These are phyloP conservation scores for Arachnomyces sp. DNA, from an alignment of 2,329 filamentous ascomycete genomes.

Conservation along the genomic window DNA sequence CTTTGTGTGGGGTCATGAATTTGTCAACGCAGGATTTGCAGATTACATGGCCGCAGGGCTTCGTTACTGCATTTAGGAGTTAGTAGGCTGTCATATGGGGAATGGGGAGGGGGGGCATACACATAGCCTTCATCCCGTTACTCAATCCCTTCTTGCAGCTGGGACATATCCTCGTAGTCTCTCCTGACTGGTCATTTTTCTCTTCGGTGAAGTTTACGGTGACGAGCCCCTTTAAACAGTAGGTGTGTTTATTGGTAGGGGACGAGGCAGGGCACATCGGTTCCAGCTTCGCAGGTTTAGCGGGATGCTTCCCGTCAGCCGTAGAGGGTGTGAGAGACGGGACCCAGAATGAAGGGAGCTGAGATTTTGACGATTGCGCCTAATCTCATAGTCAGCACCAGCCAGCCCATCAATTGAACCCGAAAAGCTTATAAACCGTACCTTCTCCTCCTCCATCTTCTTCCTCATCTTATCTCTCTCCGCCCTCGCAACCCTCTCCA, in stretches of 20 bases:
- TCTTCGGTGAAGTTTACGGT: conserved; percentile 70
- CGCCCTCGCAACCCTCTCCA: conserved; percentile 59
- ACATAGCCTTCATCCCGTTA: conserved; percentile 72
- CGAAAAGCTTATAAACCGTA: conserved; percentile 20
- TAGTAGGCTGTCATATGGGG: conserved; percentile 2
- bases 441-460: conserved; percentile 65
- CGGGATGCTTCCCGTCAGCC: conserved; percentile 48
- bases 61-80: conserved; percentile 48
- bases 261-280: conserved; percentile 71
- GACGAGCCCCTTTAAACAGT: conserved; percentile 71
- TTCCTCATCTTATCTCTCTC: conserved; percentile 63
- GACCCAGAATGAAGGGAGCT: conserved; percentile 85
- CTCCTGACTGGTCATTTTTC: conserved; percentile 43
- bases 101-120: conserved; percentile 24
- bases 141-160: conserved; percentile 74
- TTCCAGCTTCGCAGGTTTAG: conserved; percentile 55
- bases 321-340: conserved; percentile 68
- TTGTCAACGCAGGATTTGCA: conserved; percentile 77
- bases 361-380: conserved; percentile 52
- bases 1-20: conserved; percentile 59
- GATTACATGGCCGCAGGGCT: conserved; percentile 84
- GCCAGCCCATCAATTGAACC: conserved; percentile 6
- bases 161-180: conserved; percentile 58
- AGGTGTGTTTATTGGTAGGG: conserved; percentile 57
- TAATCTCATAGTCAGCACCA: conserved; percentile 10